These are phyloP conservation scores for Prunella vulgaris DNA, from an alignment of 257 asterid genomes.

Conservation along the genomic window DNA sequence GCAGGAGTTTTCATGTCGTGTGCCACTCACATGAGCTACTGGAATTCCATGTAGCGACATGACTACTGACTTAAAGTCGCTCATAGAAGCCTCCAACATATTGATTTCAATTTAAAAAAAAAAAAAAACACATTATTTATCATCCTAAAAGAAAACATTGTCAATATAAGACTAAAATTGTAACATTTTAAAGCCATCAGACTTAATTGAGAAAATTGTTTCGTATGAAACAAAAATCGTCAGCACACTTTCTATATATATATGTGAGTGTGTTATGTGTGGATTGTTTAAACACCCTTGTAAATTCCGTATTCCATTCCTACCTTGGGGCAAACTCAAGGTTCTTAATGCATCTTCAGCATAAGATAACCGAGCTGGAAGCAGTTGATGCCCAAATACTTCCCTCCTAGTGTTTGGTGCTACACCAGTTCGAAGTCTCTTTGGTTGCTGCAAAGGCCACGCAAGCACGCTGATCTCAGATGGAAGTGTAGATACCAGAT, in stretches of 20 bases:
- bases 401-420: slow-evolving; percentile 37
- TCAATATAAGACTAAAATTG: not conserved
- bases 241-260: no score
- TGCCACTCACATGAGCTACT: not conserved
- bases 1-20: not conserved
- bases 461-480: slow-evolving; percentile 73
- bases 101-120: not conserved
- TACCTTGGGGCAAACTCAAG: slow-evolving; percentile 93
- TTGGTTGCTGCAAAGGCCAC: slow-evolving; percentile 64
- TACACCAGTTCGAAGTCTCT: slow-evolving; percentile 31
- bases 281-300: not conserved
- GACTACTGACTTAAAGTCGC: no score
- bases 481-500: slow-evolving; percentile 74
- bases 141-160: not conserved
- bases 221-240: no score
- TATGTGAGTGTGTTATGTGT: not conserved
- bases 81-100: not conserved
- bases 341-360: slow-evolving; percentile 82
- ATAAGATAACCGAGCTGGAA: slow-evolving; percentile 59
- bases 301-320: slow-evolving; percentile 1
- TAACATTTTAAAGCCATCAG: no score
- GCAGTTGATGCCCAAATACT: slow-evolving; percentile 27
- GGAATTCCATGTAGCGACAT: not conserved
- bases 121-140: no score
- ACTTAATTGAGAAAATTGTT: not conserved